Evolutionary conservation across 106 monocot species (phyloP), one percentile per base, ranked within the genome.

Genomic region (Dioscorea dumetorum): DNA sequence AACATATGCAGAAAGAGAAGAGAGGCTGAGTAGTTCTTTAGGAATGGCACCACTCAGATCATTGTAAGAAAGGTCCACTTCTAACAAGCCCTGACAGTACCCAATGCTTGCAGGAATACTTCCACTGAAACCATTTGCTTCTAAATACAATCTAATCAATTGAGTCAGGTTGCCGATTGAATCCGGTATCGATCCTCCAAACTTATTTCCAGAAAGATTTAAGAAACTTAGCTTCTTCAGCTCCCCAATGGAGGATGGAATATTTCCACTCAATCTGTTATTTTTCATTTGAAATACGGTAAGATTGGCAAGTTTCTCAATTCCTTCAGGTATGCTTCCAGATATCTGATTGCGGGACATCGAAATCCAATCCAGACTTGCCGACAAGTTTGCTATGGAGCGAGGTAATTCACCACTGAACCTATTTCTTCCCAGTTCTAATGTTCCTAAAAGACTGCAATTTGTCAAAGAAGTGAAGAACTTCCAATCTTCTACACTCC

Each of bases 41-140:
- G 80, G 76, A 15, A 80, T 72, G 34, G 60, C 24, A 5, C 76
- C 72, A 62, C 2, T 62, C n/a, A 76, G 66, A 5, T 51, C 15
- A 21, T 81, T 76, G 1, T 12, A 19, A 20, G 57, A 57, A 50
- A 68, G 28, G 19, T 68, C 22, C 63, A 76, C 16, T 24, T 64
- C 13, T 20, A 23, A 11, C 41, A 83, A 51, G 32, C 50, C 18
- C 16, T 49, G 18, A 8, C 21, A 72, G 31, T 57, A 73, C 7
- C 79, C 83, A 14, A 84, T 22, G 12, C 76, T 76, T 16, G 33
- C 0, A n/a, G 82, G 78, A 24, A 82, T 71, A 18, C 48, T 66
- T 66, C 68, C 68, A 54, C 28, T 68, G 18, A 68, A 24, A 17
- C 28, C 8, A 49, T 57, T 68, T 11, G 6, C 20, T 18, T 68